phyloP scores from a whole-genome alignment of 1,284 basidiomycete species.

The Erythrobasidium hasegawianum region DNA sequence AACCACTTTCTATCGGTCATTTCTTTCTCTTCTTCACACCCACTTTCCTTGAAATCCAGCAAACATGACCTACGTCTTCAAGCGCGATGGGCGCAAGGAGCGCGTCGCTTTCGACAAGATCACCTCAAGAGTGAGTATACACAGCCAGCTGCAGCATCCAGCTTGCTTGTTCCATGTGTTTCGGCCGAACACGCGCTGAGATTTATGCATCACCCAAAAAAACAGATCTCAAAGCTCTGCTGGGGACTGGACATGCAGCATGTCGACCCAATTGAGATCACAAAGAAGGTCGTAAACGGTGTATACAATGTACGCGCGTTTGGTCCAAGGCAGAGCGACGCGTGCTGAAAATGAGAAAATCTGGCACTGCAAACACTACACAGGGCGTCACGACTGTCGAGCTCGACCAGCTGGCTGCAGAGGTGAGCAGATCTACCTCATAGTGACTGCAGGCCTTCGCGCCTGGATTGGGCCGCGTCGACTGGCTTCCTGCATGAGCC shows the following conservation, averaged over 20 bases:
- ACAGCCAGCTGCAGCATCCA: neutral
- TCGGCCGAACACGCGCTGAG: no score
- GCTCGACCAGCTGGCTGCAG: conserved; percentile 63
- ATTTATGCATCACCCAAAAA: no score
- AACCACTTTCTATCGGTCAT: no score
- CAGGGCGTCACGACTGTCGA: conserved; percentile 95
- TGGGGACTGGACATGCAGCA: conserved; percentile 93
- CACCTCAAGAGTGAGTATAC: conserved; percentile 52
- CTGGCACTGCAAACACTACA: conserved; percentile 56
- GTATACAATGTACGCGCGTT: conserved; percentile 53
- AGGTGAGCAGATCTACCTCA: conserved; percentile 52
- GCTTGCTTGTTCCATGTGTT: no score
- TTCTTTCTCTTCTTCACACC: neutral
- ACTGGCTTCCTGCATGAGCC: neutral
- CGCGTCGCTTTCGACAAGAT: conserved; percentile 88
- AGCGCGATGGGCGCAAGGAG: conserved; percentile 71
- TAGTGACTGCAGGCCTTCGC: neutral
- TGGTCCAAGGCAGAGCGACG: neutral
- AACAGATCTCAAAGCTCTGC: conserved; percentile 83
- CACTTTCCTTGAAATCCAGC: neutral
- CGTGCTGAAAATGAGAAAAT: neutral
- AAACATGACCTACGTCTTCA: conserved; percentile 67
- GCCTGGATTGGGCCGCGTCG: neutral
- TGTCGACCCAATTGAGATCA: conserved; percentile 88
- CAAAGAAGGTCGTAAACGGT: conserved; percentile 91